A percentile compares a stretch with the other conserved stretches of the same genome.
Evolutionary conservation across 2,329 filamentous ascomycete genomes (phyloP).

Genomic region (Neonectria neomacrospora): DNA sequence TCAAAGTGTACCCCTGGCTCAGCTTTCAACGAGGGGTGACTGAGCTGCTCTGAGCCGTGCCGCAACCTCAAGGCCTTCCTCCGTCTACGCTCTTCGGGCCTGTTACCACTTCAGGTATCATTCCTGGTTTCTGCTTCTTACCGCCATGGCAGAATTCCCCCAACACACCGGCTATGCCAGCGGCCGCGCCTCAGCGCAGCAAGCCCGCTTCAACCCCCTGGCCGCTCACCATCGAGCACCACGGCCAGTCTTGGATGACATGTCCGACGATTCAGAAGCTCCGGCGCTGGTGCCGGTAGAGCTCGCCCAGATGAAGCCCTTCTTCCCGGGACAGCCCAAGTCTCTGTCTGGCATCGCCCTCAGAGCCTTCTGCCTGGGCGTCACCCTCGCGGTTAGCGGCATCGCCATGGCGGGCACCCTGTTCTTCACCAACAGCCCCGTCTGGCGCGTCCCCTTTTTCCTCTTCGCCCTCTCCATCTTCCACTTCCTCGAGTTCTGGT

Average conservation of each 20-base stretch:
- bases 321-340: slow-evolving; percentile 61
- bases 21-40: background rate
- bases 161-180: slow-evolving; percentile 11
- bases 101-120: slow-evolving; percentile 19
- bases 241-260: slow-evolving; percentile 30
- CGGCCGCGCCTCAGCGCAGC: slow-evolving; percentile 17
- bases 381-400: slow-evolving; percentile 53
- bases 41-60: background rate
- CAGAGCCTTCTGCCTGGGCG: slow-evolving; percentile 66
- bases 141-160: slow-evolving; percentile 30
- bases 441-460: slow-evolving; percentile 76
- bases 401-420: slow-evolving; percentile 48
- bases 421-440: slow-evolving; percentile 54
- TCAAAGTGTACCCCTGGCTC: background rate
- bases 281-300: slow-evolving; percentile 41
- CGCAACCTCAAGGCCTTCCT: background rate
- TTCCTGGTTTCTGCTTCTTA: slow-evolving; percentile 26
- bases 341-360: slow-evolving; percentile 70
- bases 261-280: slow-evolving; percentile 22
- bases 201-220: slow-evolving; percentile 35
- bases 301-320: slow-evolving; percentile 46
- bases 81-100: background rate
- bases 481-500: slow-evolving; percentile 97
- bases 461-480: slow-evolving; percentile 77
- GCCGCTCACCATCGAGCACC: slow-evolving; percentile 33